These are phyloP conservation scores for Pseudocercospora eumusae DNA, from an alignment of 2,329 filamentous ascomycete species.

Conservation along the genomic window DNA sequence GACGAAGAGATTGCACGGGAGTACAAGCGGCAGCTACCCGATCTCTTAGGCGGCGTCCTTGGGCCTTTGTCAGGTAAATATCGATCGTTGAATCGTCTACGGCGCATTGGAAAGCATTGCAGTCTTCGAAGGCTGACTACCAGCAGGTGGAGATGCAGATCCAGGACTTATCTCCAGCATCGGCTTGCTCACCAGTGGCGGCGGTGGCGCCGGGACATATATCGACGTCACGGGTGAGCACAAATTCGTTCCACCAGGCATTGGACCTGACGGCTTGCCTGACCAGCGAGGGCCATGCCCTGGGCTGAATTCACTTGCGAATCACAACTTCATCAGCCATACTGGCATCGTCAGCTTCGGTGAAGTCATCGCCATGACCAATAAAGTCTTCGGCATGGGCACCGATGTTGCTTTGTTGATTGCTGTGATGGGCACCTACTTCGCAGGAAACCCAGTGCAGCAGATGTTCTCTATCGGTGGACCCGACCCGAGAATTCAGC, in stretches of 20 bases:
- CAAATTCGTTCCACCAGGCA: neutral
- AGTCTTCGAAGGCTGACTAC: neutral
- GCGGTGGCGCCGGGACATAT: neutral
- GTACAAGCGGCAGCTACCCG: slow-evolving; percentile 3
- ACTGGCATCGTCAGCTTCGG: slow-evolving; percentile 7
- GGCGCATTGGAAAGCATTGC: neutral
- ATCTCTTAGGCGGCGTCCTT: neutral
- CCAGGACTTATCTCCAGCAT: slow-evolving; percentile 1
- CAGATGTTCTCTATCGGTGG: slow-evolving; percentile 14
- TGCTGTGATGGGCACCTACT: neutral
- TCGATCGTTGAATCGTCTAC: neutral
- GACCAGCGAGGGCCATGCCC: slow-evolving; percentile 12
- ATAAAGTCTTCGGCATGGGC: slow-evolving; percentile 4
- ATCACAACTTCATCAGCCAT: slow-evolving; percentile 5
- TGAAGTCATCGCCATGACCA: neutral
- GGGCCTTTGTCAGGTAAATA: neutral
- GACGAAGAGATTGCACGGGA: neutral
- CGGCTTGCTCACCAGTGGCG: neutral
- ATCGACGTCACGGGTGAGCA: neutral
- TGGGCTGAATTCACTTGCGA: slow-evolving; percentile 8
- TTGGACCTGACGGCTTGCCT: neutral
- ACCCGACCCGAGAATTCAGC: neutral
- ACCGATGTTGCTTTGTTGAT: slow-evolving; percentile 3
- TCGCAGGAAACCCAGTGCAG: slow-evolving; percentile 8
- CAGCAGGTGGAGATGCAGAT: neutral